Evolutionary conservation across 1,284 basidiomycete genomes (phyloP).

Genomic region (Ganoderma boninense): DNA sequence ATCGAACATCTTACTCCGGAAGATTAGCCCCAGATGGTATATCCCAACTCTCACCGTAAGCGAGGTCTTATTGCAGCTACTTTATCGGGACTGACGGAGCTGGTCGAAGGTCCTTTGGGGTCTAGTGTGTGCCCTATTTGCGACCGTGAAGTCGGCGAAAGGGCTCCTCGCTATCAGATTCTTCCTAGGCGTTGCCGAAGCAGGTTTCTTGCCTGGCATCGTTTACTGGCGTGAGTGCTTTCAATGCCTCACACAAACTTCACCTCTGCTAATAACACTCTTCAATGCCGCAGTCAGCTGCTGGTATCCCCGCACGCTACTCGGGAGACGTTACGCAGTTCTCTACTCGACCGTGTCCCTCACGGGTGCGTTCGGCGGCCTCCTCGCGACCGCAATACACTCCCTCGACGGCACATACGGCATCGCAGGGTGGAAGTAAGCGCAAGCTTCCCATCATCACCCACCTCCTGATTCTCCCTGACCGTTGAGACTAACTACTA

Average conservation of each 20-base stretch:
- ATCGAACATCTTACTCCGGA: constrained; percentile 40
- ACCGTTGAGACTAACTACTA: neutral
- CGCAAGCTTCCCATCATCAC: too few species aligned
- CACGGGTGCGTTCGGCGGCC: constrained; percentile 69
- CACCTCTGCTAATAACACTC: neutral
- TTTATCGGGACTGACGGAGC: neutral
- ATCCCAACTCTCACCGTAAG: constrained; percentile 42
- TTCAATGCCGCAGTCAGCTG: constrained; percentile 34
- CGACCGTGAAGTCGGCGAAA: constrained; percentile 57
- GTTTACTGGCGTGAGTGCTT: constrained; percentile 56
- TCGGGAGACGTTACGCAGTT: constrained; percentile 43
- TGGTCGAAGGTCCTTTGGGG: constrained; percentile 34
- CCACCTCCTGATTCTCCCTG: neutral
- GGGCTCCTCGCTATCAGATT: constrained; percentile 69
- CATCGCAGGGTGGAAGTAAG: constrained; percentile 41
- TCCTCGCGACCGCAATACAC: constrained; percentile 52
- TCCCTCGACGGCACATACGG: constrained; percentile 40
- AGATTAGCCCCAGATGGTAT: constrained; percentile 57
- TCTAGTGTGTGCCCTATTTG: constrained; percentile 42
- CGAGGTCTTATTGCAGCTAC: neutral
- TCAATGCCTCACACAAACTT: neutral
- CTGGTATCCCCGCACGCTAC: constrained; percentile 41
- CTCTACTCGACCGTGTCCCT: constrained; percentile 69
- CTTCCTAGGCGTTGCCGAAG: constrained; percentile 59
- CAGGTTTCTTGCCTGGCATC: constrained; percentile 63